Conservation (phyloP, 257 asterid species). For the Capsicum rhomboideum region DNA sequence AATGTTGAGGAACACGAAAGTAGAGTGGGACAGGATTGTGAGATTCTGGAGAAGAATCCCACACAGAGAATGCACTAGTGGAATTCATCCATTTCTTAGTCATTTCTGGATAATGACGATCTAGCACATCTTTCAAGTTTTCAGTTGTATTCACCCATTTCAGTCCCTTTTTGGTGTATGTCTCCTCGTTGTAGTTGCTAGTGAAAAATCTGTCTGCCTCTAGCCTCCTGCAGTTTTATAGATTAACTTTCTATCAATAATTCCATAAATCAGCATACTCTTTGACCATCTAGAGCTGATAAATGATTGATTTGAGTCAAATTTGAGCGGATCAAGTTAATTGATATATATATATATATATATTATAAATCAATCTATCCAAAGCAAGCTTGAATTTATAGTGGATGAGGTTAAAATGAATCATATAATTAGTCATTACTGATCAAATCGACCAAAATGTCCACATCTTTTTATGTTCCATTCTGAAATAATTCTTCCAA, state of each 20-base stretch:
- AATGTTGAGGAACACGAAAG: not conserved
- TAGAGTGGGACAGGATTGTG: constrained; percentile 40
- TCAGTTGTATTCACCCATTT: constrained; percentile 61
- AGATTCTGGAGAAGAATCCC: constrained; percentile 43
- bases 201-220: constrained; percentile 60
- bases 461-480: too few species aligned
- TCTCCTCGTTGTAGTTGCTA: constrained; percentile 42
- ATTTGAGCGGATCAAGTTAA: too few species aligned
- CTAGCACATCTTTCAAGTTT: constrained; percentile 43
- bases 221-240: constrained; percentile 31
- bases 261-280: not conserved
- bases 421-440: too few species aligned
- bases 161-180: constrained; percentile 49
- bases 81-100: constrained; percentile 53
- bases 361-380: too few species aligned
- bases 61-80: constrained; percentile 45
- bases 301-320: too few species aligned
- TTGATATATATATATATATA: too few species aligned
- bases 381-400: too few species aligned
- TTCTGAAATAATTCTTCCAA: too few species aligned
- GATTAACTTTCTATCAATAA: too few species aligned
- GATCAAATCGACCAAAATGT: too few species aligned
- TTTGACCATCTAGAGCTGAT: too few species aligned
- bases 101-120: constrained; percentile 52
- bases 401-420: too few species aligned